Percentiles rank a stretch among this genome's conserved stretches.
Evolutionary conservation across 805 yeast species (phyloP).

Genomic region (Teunomyces kruisii): DNA sequence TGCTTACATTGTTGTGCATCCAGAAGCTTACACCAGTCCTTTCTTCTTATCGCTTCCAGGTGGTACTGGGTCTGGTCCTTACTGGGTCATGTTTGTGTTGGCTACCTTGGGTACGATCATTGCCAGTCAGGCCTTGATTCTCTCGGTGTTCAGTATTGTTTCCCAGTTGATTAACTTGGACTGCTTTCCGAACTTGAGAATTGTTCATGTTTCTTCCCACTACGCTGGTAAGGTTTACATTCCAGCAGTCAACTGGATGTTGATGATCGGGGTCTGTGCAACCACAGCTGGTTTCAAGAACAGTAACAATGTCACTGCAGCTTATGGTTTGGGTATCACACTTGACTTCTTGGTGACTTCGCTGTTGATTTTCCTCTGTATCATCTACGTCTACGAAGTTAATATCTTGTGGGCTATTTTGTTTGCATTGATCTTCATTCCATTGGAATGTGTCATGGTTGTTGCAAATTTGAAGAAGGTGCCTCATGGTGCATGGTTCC

Average conservation of each 20-base stretch:
- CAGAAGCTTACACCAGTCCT: slow-evolving; percentile 39
- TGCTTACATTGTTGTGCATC: slow-evolving; percentile 45
- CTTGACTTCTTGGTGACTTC: slow-evolving; percentile 57
- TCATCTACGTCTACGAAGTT: slow-evolving; percentile 45
- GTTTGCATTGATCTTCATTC: slow-evolving; percentile 41
- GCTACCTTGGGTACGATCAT: slow-evolving; percentile 57
- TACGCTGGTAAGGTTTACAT: slow-evolving; percentile 53
- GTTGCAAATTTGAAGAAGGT: slow-evolving; percentile 52
- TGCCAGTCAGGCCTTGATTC: slow-evolving; percentile 60
- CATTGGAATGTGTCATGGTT: slow-evolving; percentile 48
- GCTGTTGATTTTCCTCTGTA: slow-evolving; percentile 41
- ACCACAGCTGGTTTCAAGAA: slow-evolving; percentile 55
- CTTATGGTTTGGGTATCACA: slow-evolving; percentile 60
- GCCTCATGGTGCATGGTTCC: slow-evolving; percentile 64
- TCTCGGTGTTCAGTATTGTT: slow-evolving; percentile 54
- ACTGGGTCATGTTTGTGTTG: slow-evolving; percentile 52
- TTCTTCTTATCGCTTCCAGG: slow-evolving; percentile 56
- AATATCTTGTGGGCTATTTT: slow-evolving; percentile 33
- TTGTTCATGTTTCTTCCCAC: slow-evolving; percentile 44
- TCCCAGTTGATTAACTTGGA: slow-evolving; percentile 54
- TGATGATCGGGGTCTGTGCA: slow-evolving; percentile 51
- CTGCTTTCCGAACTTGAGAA: slow-evolving; percentile 51
- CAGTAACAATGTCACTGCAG: slow-evolving; percentile 52
- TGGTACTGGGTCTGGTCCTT: slow-evolving; percentile 40
- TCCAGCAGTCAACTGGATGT: slow-evolving; percentile 48